Conservation (phyloP, 2,329 filamentous ascomycete genomes). For the Tolypocladium tropicale region DNA sequence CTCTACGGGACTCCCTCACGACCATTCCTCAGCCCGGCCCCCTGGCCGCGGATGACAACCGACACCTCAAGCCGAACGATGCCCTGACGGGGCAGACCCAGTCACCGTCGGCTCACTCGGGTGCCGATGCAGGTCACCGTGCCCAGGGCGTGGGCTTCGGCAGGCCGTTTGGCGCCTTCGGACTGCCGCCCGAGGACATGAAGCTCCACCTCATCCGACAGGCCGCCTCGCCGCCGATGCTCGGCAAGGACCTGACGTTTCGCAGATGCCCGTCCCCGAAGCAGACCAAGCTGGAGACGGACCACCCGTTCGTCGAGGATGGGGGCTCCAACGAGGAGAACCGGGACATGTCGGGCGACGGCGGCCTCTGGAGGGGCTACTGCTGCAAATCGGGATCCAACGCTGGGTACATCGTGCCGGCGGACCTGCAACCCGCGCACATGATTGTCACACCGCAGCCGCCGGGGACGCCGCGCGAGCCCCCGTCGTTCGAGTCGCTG, state of each 20-base stretch:
- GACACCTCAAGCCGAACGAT: neutral
- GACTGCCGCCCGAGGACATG: constrained; percentile 25
- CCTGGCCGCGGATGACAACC: constrained; percentile 9
- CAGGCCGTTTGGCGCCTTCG: constrained; percentile 32
- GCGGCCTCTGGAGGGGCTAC: constrained; percentile 70
- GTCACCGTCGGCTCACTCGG: neutral
- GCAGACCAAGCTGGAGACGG: constrained; percentile 72
- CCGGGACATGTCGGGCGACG: constrained; percentile 44
- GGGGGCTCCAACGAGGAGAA: constrained; percentile 35
- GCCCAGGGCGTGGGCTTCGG: constrained; percentile 18
- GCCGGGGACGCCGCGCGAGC: constrained; percentile 29
- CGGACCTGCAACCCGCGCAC: constrained; percentile 32
- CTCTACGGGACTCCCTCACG: constrained; percentile 12
- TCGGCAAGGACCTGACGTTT: constrained; percentile 71
- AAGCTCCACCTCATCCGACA: constrained; percentile 37
- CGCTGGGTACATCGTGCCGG: constrained; percentile 26
- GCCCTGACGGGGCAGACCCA: neutral
- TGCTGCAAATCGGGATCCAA: constrained; percentile 38
- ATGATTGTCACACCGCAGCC: constrained; percentile 41
- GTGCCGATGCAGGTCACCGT: neutral
- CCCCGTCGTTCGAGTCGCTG: constrained; percentile 29
- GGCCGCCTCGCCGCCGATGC: constrained; percentile 69
- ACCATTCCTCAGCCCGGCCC: constrained; percentile 13
- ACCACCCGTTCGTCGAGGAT: constrained; percentile 48
- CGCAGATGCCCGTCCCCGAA: constrained; percentile 76